Base-by-base conservation (phyloP, 331 rosid species). In the Erythrophleum ivorense region DNA sequence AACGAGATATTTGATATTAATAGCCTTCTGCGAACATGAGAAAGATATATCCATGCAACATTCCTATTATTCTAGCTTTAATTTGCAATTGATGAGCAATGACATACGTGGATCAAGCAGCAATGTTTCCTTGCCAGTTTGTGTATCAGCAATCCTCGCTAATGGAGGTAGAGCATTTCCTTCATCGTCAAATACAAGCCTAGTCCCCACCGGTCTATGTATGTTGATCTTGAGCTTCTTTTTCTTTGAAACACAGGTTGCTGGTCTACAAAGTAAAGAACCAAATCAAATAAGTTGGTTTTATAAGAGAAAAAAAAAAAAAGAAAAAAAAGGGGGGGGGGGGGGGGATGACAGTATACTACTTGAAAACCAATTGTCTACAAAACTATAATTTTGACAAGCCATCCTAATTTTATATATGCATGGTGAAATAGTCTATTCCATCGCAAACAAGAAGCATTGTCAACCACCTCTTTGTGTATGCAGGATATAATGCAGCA, bases 221-320 rank as follows among this genome's bases (percentile, higher is more conserved):
- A 91, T 12, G 65, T 92, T 92, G 88, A 93, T 92, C 91, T 92
- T 93, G 81, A 93, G 86, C 88, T 95, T 93, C 90, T 92, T 93
- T 85, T 91, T 93, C 92, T 93, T 95, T 80, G 70, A 81, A 72
- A 95, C 79, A 68, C 88, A 88, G 49, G 91, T 87, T 68, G 79
- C 76, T 2, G 84, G 89, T 66, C 98, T 93, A 76, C 82, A 81
- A 49, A 71, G 45, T 21, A 81, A 79, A 63, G 64, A 81, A 49
- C 67, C 40, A 54, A 72, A 53, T 43, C 80, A 75, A 41, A 29
- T 54, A 62, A 31, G 71, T n/a, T 59, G 54, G 45, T 73, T 73
- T 57, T 21, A 18, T 16, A 74, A 70, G 49, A 58, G 52, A 50
- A 73, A 21, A 3, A 24, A 1, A 24, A 24, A 24, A 1, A 24